Conservation (phyloP, 305 asterid genomes). For the Fraxinus paxiana region DNA sequence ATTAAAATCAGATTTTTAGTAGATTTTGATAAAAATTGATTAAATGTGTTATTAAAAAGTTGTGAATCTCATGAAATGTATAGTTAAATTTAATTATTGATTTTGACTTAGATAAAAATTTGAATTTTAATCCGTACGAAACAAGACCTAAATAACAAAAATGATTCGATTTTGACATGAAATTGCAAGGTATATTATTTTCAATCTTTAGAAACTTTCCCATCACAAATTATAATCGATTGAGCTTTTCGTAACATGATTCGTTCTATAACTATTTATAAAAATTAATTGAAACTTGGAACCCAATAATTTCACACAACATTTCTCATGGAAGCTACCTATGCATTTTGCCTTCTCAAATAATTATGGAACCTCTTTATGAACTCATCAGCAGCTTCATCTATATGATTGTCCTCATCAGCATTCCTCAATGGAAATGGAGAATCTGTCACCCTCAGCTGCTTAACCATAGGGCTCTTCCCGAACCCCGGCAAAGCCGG, state of each 20-base stretch:
- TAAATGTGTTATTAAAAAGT: not conserved
- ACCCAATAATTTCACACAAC: not conserved
- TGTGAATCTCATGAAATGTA: not conserved
- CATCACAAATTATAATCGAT: not conserved
- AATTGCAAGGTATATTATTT: not conserved
- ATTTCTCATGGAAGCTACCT: not conserved
- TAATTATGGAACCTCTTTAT: conserved; percentile 49
- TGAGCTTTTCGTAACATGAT: not conserved
- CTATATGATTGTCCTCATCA: conserved; percentile 42
- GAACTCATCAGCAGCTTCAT: conserved; percentile 66
- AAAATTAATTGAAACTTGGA: not conserved
- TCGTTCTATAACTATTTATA: not conserved
- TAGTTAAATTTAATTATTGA: not conserved
- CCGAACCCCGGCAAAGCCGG: conserved; percentile 70
- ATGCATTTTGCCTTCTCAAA: conserved; percentile 38
- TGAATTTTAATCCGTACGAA: not conserved
- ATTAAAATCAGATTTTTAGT: not conserved
- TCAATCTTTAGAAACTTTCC: not conserved
- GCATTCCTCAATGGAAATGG: conserved; percentile 30
- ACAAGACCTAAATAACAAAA: not conserved
- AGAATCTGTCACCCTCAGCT: conserved; percentile 37
- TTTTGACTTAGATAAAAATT: not conserved
- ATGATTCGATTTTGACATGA: not conserved
- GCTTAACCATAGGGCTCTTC: conserved; percentile 53
- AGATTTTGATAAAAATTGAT: not conserved